These are phyloP conservation scores for Phaeoacremonium minimum DNA, from an alignment of 2,329 filamentous ascomycete species.

Conservation along the genomic window DNA sequence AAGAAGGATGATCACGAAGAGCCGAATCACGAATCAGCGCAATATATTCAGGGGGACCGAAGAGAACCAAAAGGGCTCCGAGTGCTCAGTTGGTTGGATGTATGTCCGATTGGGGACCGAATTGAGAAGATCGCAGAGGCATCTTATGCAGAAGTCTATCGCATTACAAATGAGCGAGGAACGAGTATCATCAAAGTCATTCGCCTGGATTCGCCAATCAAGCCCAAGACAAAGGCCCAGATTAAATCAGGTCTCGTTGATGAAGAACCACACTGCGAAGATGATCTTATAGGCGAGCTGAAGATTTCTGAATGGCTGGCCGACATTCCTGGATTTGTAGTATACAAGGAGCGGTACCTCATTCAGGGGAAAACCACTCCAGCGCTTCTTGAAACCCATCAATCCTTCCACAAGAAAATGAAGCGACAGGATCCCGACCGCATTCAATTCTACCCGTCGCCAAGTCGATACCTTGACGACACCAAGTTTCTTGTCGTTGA, in stretches of 20 bases:
- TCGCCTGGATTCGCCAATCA: constrained; percentile 53
- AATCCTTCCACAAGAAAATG: constrained; percentile 47
- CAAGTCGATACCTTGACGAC: constrained; percentile 52
- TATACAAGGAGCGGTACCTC: constrained; percentile 61
- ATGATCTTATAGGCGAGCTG: constrained; percentile 54
- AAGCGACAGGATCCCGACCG: constrained; percentile 52
- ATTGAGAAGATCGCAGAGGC: constrained; percentile 64
- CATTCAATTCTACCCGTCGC: constrained; percentile 59
- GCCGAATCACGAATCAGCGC: too few species aligned
- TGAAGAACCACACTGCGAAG: constrained; percentile 51
- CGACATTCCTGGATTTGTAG: constrained; percentile 60
- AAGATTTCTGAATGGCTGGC: constrained; percentile 61
- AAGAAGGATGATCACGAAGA: too few species aligned
- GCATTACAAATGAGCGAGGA: constrained; percentile 53
- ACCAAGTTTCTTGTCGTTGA: constrained; percentile 60
- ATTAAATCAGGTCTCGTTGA: constrained; percentile 50
- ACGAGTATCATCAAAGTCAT: constrained; percentile 65
- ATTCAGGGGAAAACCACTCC: constrained; percentile 51
- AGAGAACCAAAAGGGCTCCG: constrained; percentile 31
- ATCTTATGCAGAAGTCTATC: constrained; percentile 63
- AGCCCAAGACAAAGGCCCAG: constrained; percentile 53
- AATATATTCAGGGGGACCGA: too few species aligned
- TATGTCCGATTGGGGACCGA: constrained; percentile 46
- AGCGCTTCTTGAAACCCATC: constrained; percentile 55
- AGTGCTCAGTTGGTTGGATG: constrained; percentile 50